Conservation (phyloP, 129 eudicot genomes). For the Centrapalus pauciflorus region DNA sequence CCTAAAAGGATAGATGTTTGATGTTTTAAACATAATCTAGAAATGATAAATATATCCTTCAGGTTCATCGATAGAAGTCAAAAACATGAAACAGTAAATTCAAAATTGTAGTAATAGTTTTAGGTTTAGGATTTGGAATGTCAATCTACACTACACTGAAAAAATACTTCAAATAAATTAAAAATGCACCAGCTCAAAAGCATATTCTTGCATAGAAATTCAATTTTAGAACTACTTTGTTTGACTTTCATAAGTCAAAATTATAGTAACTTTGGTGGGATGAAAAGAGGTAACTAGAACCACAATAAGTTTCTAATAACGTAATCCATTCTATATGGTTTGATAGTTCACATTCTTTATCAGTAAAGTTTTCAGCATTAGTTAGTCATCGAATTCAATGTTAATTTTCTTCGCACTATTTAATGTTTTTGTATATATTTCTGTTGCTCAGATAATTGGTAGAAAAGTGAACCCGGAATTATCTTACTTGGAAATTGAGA, state of each 20-base stretch:
- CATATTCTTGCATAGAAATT: neutral
- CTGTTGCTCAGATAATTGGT: conserved; percentile 58
- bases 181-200: neutral
- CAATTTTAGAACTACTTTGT: neutral
- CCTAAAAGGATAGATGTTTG: neutral
- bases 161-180: neutral
- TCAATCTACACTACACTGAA: neutral
- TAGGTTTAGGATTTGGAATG: neutral
- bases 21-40: neutral
- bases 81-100: neutral
- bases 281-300: neutral
- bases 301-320: neutral
- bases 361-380: neutral
- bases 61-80: neutral
- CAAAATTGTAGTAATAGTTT: neutral
- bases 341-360: neutral
- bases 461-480: conserved; percentile 59
- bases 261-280: neutral
- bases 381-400: neutral
- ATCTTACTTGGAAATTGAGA: conserved; percentile 64
- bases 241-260: conserved; percentile 13
- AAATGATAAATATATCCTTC: neutral
- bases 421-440: neutral
- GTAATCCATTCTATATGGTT: neutral
- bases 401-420: neutral